Base-by-base conservation (phyloP, 2,329 filamentous ascomycete genomes). In the Fusarium sp. region DNA sequence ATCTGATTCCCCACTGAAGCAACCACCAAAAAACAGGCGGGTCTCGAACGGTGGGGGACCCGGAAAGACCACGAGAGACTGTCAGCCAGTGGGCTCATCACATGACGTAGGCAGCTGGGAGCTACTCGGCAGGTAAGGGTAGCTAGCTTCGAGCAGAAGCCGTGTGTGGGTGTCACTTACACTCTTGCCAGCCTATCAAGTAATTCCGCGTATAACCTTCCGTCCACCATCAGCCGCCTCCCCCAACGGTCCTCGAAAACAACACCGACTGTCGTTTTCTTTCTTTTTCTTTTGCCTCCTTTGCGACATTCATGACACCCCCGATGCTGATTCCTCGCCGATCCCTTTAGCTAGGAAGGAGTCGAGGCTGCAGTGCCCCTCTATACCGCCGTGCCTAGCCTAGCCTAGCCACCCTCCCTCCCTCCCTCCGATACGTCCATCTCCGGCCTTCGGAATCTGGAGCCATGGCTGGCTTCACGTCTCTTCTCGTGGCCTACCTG, bases 401-500 rank as follows among this genome's bases (percentile, higher is more conserved):
- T 66, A 64, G 69, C 73, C 65, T n/a, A n/a, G n/a, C n/a, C n/a
- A n/a, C n/a, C n/a, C n/a, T 65, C 47, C 50, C 70, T 42, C 42
- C 42, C 20, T 18, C n/a, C 16, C 47, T 63, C n/a, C n/a, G n/a
- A n/a, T n/a, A n/a, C n/a, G 66, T 40, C 66, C 69, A 66, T 63
- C 74, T 65, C 66, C 69, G 58, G 69, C 72, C 72, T 38, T 71
- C 67, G 31, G 68, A 79, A 62, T 47, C 50, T 63, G 35, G 66
- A 80, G 80, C 79, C 75, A 90, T 91, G 88, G 85, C 84, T 71
- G 80, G 83, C 78, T 89, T 87, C 84, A 85, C 85, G 35, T 81
- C 81, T 77, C 91, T 96, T 80, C 86, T 97, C 74, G 82, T 93
- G 80, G 89, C 93, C 81, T 98, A 98, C 87, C 81, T 97, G 75